Evolutionary conservation across 2,329 filamentous ascomycete genomes (phyloP).

Genomic region (Endocalyx cinctus): DNA sequence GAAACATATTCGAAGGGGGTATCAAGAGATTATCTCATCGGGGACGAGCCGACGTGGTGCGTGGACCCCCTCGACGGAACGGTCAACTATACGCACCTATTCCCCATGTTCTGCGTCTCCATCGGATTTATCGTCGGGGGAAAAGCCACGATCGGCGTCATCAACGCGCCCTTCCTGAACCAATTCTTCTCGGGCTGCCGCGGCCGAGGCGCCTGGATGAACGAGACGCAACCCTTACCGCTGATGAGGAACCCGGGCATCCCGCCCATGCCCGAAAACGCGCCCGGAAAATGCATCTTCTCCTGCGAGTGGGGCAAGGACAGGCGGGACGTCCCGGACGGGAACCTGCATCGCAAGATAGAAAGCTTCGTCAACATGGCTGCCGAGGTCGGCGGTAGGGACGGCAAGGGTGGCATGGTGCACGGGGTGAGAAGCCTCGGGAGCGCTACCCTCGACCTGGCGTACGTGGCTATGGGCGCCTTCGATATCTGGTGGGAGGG

Average conservation of each 20-base stretch:
- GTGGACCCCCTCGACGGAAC: slow-evolving; percentile 76
- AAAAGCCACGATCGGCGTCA: slow-evolving; percentile 62
- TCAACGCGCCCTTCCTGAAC: slow-evolving; percentile 65
- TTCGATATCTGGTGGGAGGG: slow-evolving; percentile 84
- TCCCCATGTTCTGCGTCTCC: slow-evolving; percentile 77
- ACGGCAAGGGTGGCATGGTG: slow-evolving; percentile 71
- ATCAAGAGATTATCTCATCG: slow-evolving; percentile 65
- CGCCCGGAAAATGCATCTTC: slow-evolving; percentile 67
- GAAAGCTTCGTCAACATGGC: slow-evolving; percentile 75
- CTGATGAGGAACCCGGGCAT: slow-evolving; percentile 58
- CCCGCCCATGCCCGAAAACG: slow-evolving; percentile 57
- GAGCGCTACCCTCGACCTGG: slow-evolving; percentile 68
- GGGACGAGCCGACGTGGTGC: slow-evolving; percentile 63
- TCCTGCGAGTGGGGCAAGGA: slow-evolving; percentile 80
- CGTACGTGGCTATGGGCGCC: slow-evolving; percentile 69
- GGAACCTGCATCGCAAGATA: slow-evolving; percentile 67
- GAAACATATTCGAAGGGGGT: slow-evolving; percentile 68
- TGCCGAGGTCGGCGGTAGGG: slow-evolving; percentile 56
- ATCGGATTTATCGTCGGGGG: slow-evolving; percentile 63
- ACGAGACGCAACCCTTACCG: slow-evolving; percentile 59
- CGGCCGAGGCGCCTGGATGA: slow-evolving; percentile 65
- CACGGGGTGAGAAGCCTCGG: slow-evolving; percentile 70
- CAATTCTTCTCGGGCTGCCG: slow-evolving; percentile 65
- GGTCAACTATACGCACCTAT: slow-evolving; percentile 76
- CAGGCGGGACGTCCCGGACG: slow-evolving; percentile 57